phyloP scores from a whole-genome alignment of 2,329 filamentous ascomycete species.

The Fusarium nodosum region DNA sequence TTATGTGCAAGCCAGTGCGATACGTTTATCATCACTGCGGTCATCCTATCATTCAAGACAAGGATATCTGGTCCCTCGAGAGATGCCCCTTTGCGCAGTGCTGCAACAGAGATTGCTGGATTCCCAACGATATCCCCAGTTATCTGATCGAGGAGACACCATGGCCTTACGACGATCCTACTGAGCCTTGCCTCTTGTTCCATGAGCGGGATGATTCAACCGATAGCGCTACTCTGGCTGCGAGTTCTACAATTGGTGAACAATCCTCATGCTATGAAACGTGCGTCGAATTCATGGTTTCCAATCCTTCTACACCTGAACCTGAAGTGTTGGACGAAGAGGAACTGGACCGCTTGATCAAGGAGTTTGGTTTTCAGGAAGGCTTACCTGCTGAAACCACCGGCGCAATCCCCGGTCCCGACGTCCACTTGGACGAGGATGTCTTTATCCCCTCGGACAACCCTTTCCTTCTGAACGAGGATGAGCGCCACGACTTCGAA shows the following conservation, averaged over 20 bases:
- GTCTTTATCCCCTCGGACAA: neutral
- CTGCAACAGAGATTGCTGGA: constrained; percentile 42
- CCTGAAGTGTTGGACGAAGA: neutral
- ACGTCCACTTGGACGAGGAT: neutral
- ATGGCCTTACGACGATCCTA: constrained; percentile 23
- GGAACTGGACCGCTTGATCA: neutral
- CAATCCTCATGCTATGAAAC: neutral
- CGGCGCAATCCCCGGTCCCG: neutral
- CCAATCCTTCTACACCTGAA: neutral
- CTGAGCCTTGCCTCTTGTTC: constrained; percentile 6
- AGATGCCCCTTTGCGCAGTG: constrained; percentile 28
- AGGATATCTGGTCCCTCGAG: constrained; percentile 30
- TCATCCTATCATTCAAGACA: constrained; percentile 30
- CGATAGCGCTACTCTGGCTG: neutral
- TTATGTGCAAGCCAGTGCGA: constrained; percentile 45
- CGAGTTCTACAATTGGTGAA: neutral
- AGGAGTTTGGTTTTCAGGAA: neutral
- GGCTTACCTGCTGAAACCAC: neutral
- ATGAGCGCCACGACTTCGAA: neutral
- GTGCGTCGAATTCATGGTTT: neutral
- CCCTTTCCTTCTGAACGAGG: neutral
- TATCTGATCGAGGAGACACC: constrained; percentile 9
- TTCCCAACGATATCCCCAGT: constrained; percentile 15
- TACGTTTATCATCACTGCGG: constrained; percentile 46
- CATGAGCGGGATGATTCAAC: neutral